Evolutionary conservation across 192 early-diverging fungal species (phyloP).

Genomic region (Funneliformis mosseae): DNA sequence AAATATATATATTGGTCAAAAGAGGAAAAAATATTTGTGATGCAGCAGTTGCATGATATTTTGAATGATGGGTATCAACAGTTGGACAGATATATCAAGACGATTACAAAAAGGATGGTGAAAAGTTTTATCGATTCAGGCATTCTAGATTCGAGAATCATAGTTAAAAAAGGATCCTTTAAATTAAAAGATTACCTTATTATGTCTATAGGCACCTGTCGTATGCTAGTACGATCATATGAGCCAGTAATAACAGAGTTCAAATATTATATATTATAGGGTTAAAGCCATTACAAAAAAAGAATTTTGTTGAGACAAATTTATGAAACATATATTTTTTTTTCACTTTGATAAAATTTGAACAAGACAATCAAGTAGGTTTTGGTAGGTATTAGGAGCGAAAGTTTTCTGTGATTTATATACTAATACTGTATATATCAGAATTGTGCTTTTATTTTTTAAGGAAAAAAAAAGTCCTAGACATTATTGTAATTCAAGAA

Average conservation of each 20-base stretch:
- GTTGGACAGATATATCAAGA: not conserved
- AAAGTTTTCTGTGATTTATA: too few relatives aligned
- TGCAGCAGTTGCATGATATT: too few relatives aligned
- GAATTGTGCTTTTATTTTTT: too few relatives aligned
- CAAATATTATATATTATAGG: constrained; percentile 4
- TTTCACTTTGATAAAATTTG: too few relatives aligned
- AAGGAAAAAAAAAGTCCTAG: too few relatives aligned
- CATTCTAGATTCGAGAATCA: constrained; percentile 8
- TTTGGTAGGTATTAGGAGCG: too few relatives aligned
- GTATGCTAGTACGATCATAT: constrained; percentile 5
- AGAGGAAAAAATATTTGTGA: not conserved
- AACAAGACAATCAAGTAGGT: too few relatives aligned
- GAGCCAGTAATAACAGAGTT: constrained; percentile 4
- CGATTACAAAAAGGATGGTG: constrained; percentile 1
- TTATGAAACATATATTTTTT: too few relatives aligned
- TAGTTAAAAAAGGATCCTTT: not conserved
- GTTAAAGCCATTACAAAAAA: not conserved
- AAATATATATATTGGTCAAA: constrained; percentile 11
- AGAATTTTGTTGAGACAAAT: too few relatives aligned
- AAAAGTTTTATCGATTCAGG: constrained; percentile 14
- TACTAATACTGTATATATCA: too few relatives aligned
- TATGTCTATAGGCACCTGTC: constrained; percentile 12
- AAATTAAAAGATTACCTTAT: constrained; percentile 2
- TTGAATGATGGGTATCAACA: too few relatives aligned
- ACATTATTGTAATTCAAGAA: too few relatives aligned